phyloP scores from a whole-genome alignment of 2,329 filamentous ascomycete genomes.

The Monosporascus cannonballus region DNA sequence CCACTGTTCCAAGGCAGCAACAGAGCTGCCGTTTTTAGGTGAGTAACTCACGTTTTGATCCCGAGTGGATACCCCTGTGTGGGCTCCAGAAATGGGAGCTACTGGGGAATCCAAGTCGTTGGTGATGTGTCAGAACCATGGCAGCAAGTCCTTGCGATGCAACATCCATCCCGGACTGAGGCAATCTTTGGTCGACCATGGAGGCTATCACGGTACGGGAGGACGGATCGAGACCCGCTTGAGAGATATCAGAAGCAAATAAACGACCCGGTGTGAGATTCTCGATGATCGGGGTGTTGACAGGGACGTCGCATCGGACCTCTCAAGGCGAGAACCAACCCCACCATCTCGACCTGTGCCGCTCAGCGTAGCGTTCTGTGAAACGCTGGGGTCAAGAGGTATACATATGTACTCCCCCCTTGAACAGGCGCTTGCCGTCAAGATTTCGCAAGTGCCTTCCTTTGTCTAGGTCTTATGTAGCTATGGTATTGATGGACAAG shows the following conservation, averaged over 20 bases:
- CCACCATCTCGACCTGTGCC: background rate
- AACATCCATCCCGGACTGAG: background rate
- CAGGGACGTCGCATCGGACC: background rate
- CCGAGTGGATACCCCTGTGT: background rate
- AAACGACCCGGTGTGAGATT: background rate
- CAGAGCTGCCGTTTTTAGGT: background rate
- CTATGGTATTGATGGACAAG: background rate
- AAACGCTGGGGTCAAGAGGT: background rate
- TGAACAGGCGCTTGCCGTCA: background rate
- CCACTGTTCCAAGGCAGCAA: background rate
- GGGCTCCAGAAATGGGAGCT: background rate
- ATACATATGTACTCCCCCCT: background rate
- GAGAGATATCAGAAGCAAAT: background rate
- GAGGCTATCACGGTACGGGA: background rate
- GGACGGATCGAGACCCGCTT: background rate
- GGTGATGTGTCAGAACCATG: background rate
- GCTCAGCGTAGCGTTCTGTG: constrained; percentile 1
- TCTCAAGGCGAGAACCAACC: background rate
- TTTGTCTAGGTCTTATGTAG: background rate
- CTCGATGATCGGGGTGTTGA: background rate
- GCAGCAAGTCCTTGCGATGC: background rate
- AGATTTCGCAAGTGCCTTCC: background rate
- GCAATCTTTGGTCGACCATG: background rate
- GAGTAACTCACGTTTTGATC: background rate
- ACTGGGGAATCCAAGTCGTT: background rate